Percentiles rank a stretch among this genome's conserved stretches.
phyloP scores from a whole-genome alignment of 2,329 filamentous ascomycete species.

The Botrytis elliptica region DNA sequence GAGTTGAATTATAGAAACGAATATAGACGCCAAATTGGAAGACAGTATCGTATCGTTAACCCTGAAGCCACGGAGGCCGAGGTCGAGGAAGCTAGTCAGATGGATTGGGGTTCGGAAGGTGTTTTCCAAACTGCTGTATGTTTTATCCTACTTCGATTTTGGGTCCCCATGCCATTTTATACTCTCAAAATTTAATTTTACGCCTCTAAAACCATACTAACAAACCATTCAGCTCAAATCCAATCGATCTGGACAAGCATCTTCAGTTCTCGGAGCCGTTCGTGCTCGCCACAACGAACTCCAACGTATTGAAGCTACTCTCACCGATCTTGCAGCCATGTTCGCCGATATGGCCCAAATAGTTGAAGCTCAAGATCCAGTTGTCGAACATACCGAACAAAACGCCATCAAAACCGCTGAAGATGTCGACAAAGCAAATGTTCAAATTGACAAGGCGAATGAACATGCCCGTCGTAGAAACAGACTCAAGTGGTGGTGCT shows the following conservation, averaged over 20 bases:
- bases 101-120: constrained; percentile 74
- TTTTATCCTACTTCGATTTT: constrained; percentile 29
- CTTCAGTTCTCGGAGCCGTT: constrained; percentile 72
- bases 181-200: too few relatives aligned
- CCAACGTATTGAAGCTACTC: constrained; percentile 73
- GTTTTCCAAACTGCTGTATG: constrained; percentile 80
- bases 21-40: constrained; percentile 74
- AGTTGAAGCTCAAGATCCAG: constrained; percentile 68
- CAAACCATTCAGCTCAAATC: constrained; percentile 59
- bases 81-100: constrained; percentile 65
- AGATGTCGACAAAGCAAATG: constrained; percentile 68
- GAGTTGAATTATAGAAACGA: constrained; percentile 69
- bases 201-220: not conserved
- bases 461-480: constrained; percentile 63
- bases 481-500: constrained; percentile 81
- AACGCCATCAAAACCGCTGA: constrained; percentile 65
- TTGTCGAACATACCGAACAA: constrained; percentile 60
- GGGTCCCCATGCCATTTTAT: not conserved
- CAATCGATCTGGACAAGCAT: constrained; percentile 72
- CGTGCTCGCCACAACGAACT: constrained; percentile 82
- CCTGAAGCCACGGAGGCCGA: constrained; percentile 75
- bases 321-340: constrained; percentile 66
- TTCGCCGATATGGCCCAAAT: constrained; percentile 74
- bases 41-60: constrained; percentile 80
- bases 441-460: constrained; percentile 67